These are phyloP conservation scores for Pseudopediastrum boryanum DNA, from an alignment of 139 green algal genomes.

Conservation along the genomic window DNA sequence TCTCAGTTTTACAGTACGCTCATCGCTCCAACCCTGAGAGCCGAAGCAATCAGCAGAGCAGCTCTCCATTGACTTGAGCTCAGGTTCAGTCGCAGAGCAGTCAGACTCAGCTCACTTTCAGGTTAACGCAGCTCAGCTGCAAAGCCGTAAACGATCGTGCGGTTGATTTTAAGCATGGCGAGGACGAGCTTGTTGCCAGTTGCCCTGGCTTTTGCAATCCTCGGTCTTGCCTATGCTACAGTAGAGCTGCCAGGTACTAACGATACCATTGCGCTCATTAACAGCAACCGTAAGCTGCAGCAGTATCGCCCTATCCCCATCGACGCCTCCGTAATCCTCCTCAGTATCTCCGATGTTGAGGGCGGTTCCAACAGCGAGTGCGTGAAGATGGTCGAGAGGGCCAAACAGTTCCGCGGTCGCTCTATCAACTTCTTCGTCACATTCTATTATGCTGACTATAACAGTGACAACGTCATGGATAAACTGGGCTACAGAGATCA, in stretches of 20 bases:
- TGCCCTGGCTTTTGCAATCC: too few species aligned
- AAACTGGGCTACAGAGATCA: conserved; percentile 22
- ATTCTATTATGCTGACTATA: conserved; percentile 25
- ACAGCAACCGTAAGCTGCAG: background rate
- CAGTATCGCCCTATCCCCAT: conserved; percentile 27
- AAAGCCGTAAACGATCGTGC: too few species aligned
- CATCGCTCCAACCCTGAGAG: too few species aligned
- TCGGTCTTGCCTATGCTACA: too few species aligned
- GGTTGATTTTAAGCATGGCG: too few species aligned
- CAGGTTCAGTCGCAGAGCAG: too few species aligned
- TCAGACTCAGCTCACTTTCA: too few species aligned
- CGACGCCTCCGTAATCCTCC: conserved; percentile 29
- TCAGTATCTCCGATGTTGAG: conserved; percentile 36
- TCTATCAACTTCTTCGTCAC: conserved; percentile 38
- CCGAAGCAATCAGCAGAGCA: too few species aligned
- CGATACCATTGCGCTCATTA: background rate
- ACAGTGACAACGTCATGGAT: conserved; percentile 13
- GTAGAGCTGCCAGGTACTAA: conserved; percentile 15
- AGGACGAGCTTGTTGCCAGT: too few species aligned
- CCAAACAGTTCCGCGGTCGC: conserved; percentile 17
- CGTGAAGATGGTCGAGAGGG: conserved; percentile 18
- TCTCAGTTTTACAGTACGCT: too few species aligned
- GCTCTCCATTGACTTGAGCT: too few species aligned
- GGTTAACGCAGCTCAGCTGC: too few species aligned
- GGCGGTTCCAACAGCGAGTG: conserved; percentile 29